phyloP scores from a whole-genome alignment of 345 rosid species.

The Ailanthus altissimus region DNA sequence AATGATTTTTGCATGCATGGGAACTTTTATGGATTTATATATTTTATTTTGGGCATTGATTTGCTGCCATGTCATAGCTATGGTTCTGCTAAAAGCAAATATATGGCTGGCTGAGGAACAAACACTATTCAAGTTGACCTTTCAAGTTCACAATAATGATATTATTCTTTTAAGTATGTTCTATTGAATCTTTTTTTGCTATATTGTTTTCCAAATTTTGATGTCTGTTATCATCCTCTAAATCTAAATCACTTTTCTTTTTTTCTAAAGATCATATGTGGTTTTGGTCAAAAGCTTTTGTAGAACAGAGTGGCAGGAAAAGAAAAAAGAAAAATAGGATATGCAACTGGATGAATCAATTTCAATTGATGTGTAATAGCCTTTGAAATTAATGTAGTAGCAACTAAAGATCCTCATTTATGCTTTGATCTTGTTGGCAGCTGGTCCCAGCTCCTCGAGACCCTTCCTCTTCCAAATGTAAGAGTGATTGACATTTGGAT shows the following conservation, averaged over 20 bases:
- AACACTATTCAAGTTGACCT: not conserved
- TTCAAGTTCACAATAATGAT: not conserved
- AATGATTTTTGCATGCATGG: not conserved
- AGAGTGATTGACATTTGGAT: conserved; percentile 28
- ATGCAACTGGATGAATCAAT: not conserved
- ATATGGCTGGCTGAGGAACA: not conserved
- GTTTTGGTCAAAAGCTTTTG: not conserved
- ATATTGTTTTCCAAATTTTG: not conserved
- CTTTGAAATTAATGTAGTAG: not conserved
- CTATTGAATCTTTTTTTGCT: not conserved
- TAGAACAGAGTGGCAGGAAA: not conserved
- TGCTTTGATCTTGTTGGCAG: conserved; percentile 57
- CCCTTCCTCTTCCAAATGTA: conserved; percentile 93
- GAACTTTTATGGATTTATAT: not conserved
- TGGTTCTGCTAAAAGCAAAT: not conserved
- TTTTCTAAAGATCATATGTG: not conserved
- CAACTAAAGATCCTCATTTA: conserved; percentile 21
- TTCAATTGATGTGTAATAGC: not conserved
- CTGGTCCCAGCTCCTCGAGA: conserved; percentile 97
- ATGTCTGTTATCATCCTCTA: not conserved
- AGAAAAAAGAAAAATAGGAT: not conserved
- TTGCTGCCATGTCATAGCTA: conserved; percentile 6
- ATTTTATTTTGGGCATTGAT: not conserved
- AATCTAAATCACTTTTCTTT: not conserved
- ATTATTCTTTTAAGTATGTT: not conserved